Percentiles rank a stretch among this genome's conserved stretches.
phyloP scores from a whole-genome alignment of 2,329 filamentous ascomycete genomes.

The Coleophoma eucalyptorum region DNA sequence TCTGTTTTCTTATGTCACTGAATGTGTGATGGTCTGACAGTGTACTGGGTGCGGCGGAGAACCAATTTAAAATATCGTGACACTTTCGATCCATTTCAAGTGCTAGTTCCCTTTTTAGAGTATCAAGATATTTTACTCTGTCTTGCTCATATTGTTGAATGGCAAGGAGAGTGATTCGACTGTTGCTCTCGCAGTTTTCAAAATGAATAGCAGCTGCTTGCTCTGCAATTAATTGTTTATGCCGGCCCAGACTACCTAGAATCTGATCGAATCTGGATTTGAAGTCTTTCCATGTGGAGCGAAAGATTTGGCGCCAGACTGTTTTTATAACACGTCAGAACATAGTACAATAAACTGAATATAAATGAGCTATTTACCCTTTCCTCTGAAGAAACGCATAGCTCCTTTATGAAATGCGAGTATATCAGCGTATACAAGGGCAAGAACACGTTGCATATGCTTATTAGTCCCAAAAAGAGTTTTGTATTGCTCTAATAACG shows the following conservation, averaged over 20 bases:
- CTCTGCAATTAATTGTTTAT: slow-evolving; percentile 22
- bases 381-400: slow-evolving; percentile 23
- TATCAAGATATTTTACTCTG: slow-evolving; percentile 15
- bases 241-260: slow-evolving; percentile 21
- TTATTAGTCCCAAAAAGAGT: slow-evolving; percentile 23
- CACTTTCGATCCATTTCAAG: slow-evolving; percentile 12
- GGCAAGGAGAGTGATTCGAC: slow-evolving; percentile 18
- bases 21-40: slow-evolving; percentile 16
- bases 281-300: slow-evolving; percentile 29
- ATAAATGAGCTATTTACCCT: slow-evolving; percentile 11
- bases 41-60: slow-evolving; percentile 9
- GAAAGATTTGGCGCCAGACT: slow-evolving; percentile 27
- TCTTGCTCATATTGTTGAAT: slow-evolving; percentile 5
- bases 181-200: slow-evolving; percentile 2
- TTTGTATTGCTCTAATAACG: slow-evolving; percentile 29
- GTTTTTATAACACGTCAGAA: slow-evolving; percentile 11
- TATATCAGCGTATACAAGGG: slow-evolving; percentile 32
- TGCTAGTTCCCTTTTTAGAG: slow-evolving; percentile 11
- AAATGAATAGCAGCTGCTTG: slow-evolving; percentile 22
- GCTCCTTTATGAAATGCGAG: slow-evolving; percentile 33
- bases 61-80: slow-evolving; percentile 14
- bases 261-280: slow-evolving; percentile 22
- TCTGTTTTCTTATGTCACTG: slow-evolving; percentile 7
- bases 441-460: slow-evolving; percentile 27
- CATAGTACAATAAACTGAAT: not conserved